Percentiles rank a stretch among this genome's conserved stretches.
These are phyloP conservation scores for Penicillium fimorum DNA, from an alignment of 495 filamentous ascomycete genomes.

Conservation along the genomic window DNA sequence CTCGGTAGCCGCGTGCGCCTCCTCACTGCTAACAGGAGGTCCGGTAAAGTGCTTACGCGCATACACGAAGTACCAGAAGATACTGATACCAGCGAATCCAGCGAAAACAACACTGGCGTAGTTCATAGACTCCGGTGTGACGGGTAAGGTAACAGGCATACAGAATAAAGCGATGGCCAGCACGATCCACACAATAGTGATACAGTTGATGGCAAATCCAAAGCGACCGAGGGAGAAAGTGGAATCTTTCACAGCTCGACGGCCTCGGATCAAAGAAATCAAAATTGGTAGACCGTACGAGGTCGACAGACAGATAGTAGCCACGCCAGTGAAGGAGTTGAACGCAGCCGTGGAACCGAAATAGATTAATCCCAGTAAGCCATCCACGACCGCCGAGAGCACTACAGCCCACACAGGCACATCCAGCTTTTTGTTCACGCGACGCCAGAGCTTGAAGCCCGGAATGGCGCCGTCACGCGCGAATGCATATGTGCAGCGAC, in stretches of 20 bases:
- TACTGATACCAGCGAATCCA: conserved; percentile 54
- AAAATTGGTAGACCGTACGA: conserved; percentile 65
- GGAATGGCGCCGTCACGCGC: conserved; percentile 66
- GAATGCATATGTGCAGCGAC: conserved; percentile 76
- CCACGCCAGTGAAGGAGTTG: conserved; percentile 66
- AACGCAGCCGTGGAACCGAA: conserved; percentile 62
- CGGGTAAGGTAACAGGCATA: conserved; percentile 54
- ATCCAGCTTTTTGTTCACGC: conserved; percentile 53
- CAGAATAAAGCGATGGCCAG: conserved; percentile 54
- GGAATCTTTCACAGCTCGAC: conserved; percentile 46
- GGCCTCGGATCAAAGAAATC: conserved; percentile 52
- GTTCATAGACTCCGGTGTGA: conserved; percentile 50
- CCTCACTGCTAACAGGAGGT: conserved; percentile 54
- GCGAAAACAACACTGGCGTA: conserved; percentile 66
- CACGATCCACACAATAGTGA: conserved; percentile 50
- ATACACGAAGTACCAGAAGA: conserved; percentile 67
- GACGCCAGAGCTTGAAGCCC: conserved; percentile 61
- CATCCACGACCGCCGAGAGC: conserved; percentile 53
- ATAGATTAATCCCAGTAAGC: conserved; percentile 61
- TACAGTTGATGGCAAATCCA: conserved; percentile 52
- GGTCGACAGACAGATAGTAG: conserved; percentile 61
- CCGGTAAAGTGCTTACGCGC: conserved; percentile 69
- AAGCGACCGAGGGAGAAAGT: conserved; percentile 51
- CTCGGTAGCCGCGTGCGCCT: conserved; percentile 26
- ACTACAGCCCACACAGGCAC: conserved; percentile 59